Evolutionary conservation across 768 basidiomycete species (phyloP).

Genomic region (Mycena leptocephala): DNA sequence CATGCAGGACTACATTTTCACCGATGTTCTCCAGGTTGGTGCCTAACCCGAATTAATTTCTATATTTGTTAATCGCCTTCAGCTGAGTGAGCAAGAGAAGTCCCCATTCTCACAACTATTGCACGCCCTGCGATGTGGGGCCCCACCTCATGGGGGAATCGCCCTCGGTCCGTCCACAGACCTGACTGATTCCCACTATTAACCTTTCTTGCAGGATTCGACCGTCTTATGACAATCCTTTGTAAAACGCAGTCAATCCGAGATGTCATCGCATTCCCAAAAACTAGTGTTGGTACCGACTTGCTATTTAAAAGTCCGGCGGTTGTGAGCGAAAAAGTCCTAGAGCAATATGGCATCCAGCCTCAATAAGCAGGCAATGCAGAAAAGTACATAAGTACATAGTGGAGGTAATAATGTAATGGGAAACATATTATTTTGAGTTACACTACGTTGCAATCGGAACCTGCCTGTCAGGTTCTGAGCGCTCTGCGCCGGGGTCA

Average conservation of each 20-base stretch:
- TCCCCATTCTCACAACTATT: constrained; percentile 87
- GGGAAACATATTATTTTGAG: constrained; percentile 4
- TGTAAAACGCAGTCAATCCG: constrained; percentile 91
- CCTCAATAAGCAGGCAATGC: constrained; percentile 43
- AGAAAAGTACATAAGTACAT: constrained; percentile 32
- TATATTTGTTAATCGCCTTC: constrained; percentile 27
- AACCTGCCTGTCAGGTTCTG: constrained; percentile 44
- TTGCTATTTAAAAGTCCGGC: constrained; percentile 93
- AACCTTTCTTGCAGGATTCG: constrained; percentile 78
- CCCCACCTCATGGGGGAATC: constrained; percentile 96
- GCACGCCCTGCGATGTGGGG: constrained; percentile 90
- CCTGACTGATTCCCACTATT: background rate
- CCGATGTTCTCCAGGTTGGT: constrained; percentile 82
- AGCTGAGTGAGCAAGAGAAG: constrained; percentile 85
- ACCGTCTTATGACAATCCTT: constrained; percentile 93
- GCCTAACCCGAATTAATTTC: constrained; percentile 12
- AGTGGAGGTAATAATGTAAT: constrained; percentile 34
- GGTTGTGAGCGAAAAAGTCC: constrained; percentile 62
- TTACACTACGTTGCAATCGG: constrained; percentile 36
- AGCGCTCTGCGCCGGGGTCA: constrained; percentile 38
- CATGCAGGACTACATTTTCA: constrained; percentile 91
- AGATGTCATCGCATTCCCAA: constrained; percentile 98
- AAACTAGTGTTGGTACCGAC: constrained; percentile 88
- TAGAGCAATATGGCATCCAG: constrained; percentile 78
- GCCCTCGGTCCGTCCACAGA: constrained; percentile 78